A percentile compares a stretch with the other conserved stretches of the same genome.
Evolutionary conservation across 306 rosid species (phyloP).

Genomic region (Rosa persica): DNA sequence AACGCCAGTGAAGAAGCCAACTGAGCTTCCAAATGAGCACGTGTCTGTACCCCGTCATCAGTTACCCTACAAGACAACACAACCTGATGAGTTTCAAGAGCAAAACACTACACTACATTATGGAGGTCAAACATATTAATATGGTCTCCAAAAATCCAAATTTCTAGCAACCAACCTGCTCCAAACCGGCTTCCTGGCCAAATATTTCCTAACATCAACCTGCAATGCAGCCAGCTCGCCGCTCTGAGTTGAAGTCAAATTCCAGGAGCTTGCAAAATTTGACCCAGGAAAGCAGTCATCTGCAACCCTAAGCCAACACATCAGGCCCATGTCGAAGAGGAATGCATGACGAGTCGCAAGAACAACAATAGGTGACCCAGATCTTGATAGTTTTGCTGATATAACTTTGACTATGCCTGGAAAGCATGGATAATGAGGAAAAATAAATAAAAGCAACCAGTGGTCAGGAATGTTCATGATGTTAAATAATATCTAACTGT

Average conservation of each 20-base stretch:
- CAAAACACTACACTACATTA: slow-evolving; percentile 1
- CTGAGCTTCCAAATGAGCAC: slow-evolving; percentile 96
- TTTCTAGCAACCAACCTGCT: slow-evolving; percentile 68
- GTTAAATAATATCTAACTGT: slow-evolving; percentile 3
- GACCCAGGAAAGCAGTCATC: slow-evolving; percentile 99
- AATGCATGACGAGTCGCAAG: slow-evolving; percentile 92
- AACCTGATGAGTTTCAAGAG: slow-evolving; percentile 22
- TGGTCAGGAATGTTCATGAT: background rate
- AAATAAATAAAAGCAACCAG: background rate
- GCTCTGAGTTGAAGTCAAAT: slow-evolving; percentile 81
- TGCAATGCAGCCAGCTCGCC: slow-evolving; percentile 96
- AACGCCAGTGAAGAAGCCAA: slow-evolving; percentile 84
- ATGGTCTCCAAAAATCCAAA: background rate
- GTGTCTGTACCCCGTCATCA: slow-evolving; percentile 95
- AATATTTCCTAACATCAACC: slow-evolving; percentile 92
- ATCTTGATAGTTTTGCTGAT: slow-evolving; percentile 74
- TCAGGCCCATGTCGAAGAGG: slow-evolving; percentile 83
- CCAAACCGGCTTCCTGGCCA: slow-evolving; percentile 99
- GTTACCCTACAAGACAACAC: slow-evolving; percentile 63
- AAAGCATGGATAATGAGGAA: slow-evolving; percentile 17
- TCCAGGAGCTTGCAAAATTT: slow-evolving; percentile 95
- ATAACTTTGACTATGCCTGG: slow-evolving; percentile 76
- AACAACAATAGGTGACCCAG: slow-evolving; percentile 78
- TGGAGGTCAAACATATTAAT: background rate
- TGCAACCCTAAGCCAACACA: slow-evolving; percentile 97